Evolutionary conservation across 305 asterid species (phyloP), one percentile per base, ranked within the genome.

Genomic region (Fraxinus velutina): DNA sequence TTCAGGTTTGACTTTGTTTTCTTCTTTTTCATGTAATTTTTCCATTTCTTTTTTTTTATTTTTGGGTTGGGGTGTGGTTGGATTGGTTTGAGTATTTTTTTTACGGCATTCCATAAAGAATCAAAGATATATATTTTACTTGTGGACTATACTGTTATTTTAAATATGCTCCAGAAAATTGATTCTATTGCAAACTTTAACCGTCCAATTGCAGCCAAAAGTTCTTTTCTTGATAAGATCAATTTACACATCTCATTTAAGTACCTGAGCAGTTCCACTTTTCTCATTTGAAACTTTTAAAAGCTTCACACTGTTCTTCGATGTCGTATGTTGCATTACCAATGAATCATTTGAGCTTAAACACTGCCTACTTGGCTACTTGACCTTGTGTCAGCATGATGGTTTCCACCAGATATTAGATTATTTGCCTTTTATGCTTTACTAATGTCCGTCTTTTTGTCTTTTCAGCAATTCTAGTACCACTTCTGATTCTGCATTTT

Each of bases 381-480:
- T 4, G 19, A 47, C 19, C 57, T 47, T 15, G 60, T 47, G 15
- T 47, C 60, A 15, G 6, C 6, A 44, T 13, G 55, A 12, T 44
- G 19, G 60, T 1, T 13, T 47, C 60, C 60, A 13, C 60, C 60
- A 15, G 60, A 47, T 47, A 47, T 13, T 47, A 47, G 60, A 47
- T 47, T 47, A 47, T 47, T 47, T 47, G 19, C 60, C 60, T 47
- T 47, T 15, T 4, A 27, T 83, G 88, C 89, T 76, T 42, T 66
- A 50, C 86, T 74, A 73, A 86, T 68, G 70, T 80, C 77, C 86
- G 86, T 88, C 52, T 42, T 42, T 86, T 89, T 88, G 60, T 47
- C 60, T 47, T 47, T 47, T 47, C 60, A 47, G 60, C 60, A 17
- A 86, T 86, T 82, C 50, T 34, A 37, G 8, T 78, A 36, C 79